Conservation (phyloP, 2,329 filamentous ascomycete genomes). For the Aspergillus pseudonomiae region DNA sequence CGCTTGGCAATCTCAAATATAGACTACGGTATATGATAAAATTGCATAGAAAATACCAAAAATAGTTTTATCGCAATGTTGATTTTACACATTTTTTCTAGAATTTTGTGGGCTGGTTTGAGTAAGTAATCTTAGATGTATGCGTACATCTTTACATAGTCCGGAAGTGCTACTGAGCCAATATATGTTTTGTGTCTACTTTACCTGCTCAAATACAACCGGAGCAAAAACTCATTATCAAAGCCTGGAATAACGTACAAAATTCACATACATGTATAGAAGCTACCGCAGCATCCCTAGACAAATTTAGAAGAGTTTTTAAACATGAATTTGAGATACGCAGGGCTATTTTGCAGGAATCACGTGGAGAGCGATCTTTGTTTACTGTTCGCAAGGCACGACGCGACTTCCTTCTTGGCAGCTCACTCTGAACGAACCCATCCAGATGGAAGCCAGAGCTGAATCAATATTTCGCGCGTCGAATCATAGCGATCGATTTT, state of each 20-base stretch:
- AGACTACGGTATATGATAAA: not conserved
- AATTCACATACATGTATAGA: too few relatives aligned
- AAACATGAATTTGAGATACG: not conserved
- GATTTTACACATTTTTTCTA: not conserved
- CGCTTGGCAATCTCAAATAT: not conserved
- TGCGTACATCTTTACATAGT: too few relatives aligned
- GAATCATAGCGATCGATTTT: not conserved
- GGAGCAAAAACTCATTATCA: too few relatives aligned
- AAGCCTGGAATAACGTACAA: fast-evolving
- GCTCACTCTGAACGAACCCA: not conserved
- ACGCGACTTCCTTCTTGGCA: not conserved
- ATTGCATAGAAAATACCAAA: not conserved
- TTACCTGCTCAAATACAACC: fast-evolving
- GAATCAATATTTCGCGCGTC: too few relatives aligned
- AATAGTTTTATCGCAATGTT: fast-evolving
- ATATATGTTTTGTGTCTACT: too few relatives aligned
- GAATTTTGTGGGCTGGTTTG: fast-evolving
- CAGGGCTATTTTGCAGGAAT: not conserved
- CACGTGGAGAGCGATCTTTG: not conserved
- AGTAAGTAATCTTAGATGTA: too few relatives aligned
- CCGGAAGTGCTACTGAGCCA: fast-evolving
- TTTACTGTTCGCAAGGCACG: not conserved
- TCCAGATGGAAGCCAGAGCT: too few relatives aligned
- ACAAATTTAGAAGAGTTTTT: too few relatives aligned
- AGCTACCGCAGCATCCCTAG: too few relatives aligned